phyloP scores from a whole-genome alignment of 371 early-diverging fungal species.

The Coemansia sp. region DNA sequence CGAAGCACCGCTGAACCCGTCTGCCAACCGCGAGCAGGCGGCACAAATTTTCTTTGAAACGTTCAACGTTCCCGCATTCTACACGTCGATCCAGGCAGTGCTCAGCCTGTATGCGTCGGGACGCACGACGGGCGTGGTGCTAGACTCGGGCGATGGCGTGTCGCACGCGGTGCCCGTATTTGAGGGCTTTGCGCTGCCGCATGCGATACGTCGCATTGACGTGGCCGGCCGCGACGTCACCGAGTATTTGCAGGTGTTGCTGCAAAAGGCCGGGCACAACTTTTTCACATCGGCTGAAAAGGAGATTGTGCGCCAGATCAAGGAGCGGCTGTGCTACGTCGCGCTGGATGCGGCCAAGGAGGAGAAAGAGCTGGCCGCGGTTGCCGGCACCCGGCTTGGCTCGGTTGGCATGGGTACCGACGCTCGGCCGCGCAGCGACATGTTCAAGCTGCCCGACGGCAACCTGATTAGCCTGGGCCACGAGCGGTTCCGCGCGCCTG shows the following conservation, averaged over 20 bases:
- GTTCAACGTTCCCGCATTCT: constrained; percentile 94
- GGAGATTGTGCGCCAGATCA: constrained; percentile 91
- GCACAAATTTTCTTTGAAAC: constrained; percentile 97
- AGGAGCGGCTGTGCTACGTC: constrained; percentile 94
- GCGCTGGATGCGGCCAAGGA: constrained; percentile 86
- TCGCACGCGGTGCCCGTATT: constrained; percentile 93
- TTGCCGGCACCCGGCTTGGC: constrained; percentile 21
- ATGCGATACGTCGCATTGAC: constrained; percentile 89
- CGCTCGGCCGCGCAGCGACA: constrained; percentile 57
- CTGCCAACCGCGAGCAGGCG: constrained; percentile 82
- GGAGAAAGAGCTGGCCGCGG: constrained; percentile 68
- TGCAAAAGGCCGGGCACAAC: constrained; percentile 83
- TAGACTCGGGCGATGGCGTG: constrained; percentile 94
- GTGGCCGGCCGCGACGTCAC: constrained; percentile 94
- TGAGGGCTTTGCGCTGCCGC: constrained; percentile 94
- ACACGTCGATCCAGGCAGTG: constrained; percentile 93
- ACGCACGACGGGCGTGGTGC: constrained; percentile 92
- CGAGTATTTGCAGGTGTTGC: constrained; percentile 77
- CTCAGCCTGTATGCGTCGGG: constrained; percentile 92
- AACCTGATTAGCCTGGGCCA: constrained; percentile 81
- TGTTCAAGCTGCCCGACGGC: constrained; percentile 91
- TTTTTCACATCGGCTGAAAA: constrained; percentile 90
- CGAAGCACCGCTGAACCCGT: constrained; percentile 92
- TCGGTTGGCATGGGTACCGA: constrained; percentile 16
- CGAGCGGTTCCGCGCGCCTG: constrained; percentile 82